Conservation (phyloP, 2,329 filamentous ascomycete species). For the Trichothecium sympodiale region DNA sequence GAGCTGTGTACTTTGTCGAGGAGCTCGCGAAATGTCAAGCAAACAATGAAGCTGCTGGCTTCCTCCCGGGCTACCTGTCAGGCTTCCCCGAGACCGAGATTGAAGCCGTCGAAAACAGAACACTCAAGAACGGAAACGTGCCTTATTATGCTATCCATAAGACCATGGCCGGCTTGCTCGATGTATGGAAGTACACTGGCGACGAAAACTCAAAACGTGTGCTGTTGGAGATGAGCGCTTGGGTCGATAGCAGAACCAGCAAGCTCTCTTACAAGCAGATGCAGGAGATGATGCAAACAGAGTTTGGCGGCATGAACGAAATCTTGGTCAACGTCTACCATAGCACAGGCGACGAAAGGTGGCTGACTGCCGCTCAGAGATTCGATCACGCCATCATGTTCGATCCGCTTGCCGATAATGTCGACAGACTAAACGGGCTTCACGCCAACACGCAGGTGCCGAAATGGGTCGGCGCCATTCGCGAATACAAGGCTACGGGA, state of each 20-base stretch:
- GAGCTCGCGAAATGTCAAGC: conserved; percentile 39
- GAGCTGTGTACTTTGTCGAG: conserved; percentile 32
- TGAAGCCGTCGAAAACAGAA: conserved; percentile 27
- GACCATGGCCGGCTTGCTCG: conserved; percentile 37
- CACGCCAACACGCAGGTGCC: conserved; percentile 44
- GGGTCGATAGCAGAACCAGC: conserved; percentile 36
- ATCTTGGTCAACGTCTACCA: conserved; percentile 35
- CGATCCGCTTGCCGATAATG: conserved; percentile 30
- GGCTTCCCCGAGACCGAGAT: conserved; percentile 43
- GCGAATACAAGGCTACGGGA: conserved; percentile 37
- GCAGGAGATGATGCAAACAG: conserved; percentile 35
- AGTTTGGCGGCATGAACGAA: conserved; percentile 44
- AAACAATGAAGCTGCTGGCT: conserved; percentile 34
- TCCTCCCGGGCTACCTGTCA: conserved; percentile 33
- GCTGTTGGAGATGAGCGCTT: conserved; percentile 30
- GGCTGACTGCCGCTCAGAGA: conserved; percentile 33
- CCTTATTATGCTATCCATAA: conserved; percentile 45
- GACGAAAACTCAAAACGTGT: conserved; percentile 30
- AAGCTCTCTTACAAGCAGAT: conserved; percentile 30
- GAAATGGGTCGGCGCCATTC: conserved; percentile 40
- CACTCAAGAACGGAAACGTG: conserved; percentile 35
- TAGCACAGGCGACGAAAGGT: conserved; percentile 31
- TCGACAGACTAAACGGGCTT: conserved; percentile 33
- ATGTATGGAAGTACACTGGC: conserved; percentile 34
- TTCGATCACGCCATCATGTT: conserved; percentile 39